phyloP scores from a whole-genome alignment of 2,329 filamentous ascomycete species.

The Phyllachora maydis region DNA sequence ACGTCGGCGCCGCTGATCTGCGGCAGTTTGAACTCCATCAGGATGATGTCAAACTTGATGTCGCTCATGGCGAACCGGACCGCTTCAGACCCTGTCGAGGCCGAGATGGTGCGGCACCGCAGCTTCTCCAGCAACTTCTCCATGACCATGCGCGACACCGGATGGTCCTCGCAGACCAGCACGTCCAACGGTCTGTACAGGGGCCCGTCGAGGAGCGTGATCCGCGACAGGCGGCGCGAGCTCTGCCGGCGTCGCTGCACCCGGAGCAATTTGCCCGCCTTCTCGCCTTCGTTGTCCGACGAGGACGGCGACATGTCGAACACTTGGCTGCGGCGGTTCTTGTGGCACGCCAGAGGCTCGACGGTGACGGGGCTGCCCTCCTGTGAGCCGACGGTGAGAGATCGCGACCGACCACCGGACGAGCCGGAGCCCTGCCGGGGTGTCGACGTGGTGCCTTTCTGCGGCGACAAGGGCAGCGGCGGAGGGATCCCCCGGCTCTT shows the following conservation, averaged over 20 bases:
- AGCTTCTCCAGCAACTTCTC: constrained; percentile 91
- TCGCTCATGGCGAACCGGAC: constrained; percentile 89
- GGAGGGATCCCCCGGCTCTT: constrained; percentile 29
- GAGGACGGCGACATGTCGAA: constrained; percentile 95
- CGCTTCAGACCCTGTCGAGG: constrained; percentile 75
- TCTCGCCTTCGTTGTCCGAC: constrained; percentile 89
- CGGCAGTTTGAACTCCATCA: constrained; percentile 90
- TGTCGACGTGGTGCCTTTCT: constrained; percentile 30
- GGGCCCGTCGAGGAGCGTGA: constrained; percentile 61
- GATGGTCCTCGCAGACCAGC: constrained; percentile 92
- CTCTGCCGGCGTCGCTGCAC: constrained; percentile 91
- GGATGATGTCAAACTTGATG: constrained; percentile 96
- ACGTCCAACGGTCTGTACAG: constrained; percentile 83
- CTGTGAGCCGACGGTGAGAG: constrained; percentile 83
- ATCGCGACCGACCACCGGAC: constrained; percentile 54
- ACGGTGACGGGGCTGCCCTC: constrained; percentile 61
- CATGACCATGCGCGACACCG: constrained; percentile 96
- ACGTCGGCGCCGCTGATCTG: constrained; percentile 92
- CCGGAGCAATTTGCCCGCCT: constrained; percentile 51
- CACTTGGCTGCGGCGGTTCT: constrained; percentile 83
- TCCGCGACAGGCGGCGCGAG: constrained; percentile 81
- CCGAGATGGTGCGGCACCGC: constrained; percentile 82
- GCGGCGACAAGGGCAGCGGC: constrained; percentile 35
- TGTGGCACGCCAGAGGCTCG: constrained; percentile 50
- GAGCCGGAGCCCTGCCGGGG: constrained; percentile 40